These are phyloP conservation scores for Cutaneotrichosporon cavernicola DNA, from an alignment of 1,284 basidiomycete genomes.

Conservation along the genomic window DNA sequence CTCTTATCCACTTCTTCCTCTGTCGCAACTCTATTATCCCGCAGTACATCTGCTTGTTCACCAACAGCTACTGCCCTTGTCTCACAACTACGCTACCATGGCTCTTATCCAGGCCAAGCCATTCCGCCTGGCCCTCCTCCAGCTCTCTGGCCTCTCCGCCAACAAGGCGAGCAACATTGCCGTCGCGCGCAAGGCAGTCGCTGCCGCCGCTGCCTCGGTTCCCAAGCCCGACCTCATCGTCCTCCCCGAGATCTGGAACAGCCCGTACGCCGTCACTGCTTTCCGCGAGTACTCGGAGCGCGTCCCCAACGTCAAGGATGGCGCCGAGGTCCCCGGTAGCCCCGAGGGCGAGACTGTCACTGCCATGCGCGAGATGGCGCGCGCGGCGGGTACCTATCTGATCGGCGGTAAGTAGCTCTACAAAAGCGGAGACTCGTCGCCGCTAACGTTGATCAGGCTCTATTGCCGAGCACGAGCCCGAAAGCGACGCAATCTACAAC, in stretches of 20 bases:
- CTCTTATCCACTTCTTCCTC: neutral
- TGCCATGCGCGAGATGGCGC: conserved; percentile 79
- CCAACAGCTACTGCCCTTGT: neutral
- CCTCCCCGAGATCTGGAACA: conserved; percentile 97
- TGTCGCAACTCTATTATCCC: neutral
- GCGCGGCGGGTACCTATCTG: conserved; percentile 77
- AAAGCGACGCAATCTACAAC: conserved; percentile 76
- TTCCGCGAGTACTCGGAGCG: conserved; percentile 83
- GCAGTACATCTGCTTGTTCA: neutral
- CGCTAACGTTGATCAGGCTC: conserved; percentile 60
- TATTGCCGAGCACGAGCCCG: conserved; percentile 75
- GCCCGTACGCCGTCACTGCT: conserved; percentile 83
- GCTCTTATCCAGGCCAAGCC: conserved; percentile 56
- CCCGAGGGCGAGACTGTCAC: conserved; percentile 66
- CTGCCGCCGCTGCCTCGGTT: conserved; percentile 61
- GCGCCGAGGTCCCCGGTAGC: conserved; percentile 14
- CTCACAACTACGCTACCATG: conserved; percentile 29
- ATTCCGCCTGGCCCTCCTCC: conserved; percentile 81
- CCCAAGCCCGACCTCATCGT: conserved; percentile 74
- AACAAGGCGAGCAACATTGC: conserved; percentile 73
- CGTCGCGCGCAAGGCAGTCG: conserved; percentile 75
- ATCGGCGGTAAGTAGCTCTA: conserved; percentile 69
- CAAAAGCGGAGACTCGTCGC: neutral
- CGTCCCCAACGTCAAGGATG: conserved; percentile 58
- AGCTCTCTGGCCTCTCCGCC: conserved; percentile 68